Evolutionary conservation across 441 rosid species (phyloP).

Genomic region (Euphorbia celastroides): DNA sequence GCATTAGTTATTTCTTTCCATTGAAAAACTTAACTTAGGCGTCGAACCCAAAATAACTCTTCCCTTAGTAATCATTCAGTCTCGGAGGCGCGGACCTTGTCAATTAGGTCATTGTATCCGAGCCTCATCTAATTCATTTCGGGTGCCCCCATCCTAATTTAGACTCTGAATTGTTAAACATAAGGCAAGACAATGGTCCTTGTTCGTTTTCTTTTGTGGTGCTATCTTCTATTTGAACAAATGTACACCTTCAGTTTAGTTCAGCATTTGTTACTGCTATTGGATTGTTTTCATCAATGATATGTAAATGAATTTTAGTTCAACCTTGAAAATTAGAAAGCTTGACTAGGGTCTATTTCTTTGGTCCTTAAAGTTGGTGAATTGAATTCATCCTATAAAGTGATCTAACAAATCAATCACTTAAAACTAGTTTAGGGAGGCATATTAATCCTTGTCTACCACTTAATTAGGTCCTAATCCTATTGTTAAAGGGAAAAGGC

Average conservation of each 20-base stretch:
- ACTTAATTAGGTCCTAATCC: conserved; percentile 7
- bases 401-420: neutral
- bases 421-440: neutral
- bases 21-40: neutral
- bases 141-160: neutral
- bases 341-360: neutral
- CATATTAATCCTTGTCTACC: conserved; percentile 26
- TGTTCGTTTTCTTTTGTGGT: neutral
- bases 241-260: neutral
- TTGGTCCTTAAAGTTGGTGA: neutral
- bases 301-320: too few species aligned
- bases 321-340: neutral
- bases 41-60: neutral
- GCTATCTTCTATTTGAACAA: neutral
- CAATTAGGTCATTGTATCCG: conserved; percentile 2
- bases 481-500: neutral
- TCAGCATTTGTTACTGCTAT: too few species aligned
- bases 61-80: neutral
- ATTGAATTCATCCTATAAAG: neutral
- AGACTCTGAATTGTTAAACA: neutral
- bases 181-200: neutral
- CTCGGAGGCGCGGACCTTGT: neutral
- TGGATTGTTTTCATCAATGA: too few species aligned
- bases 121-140: neutral
- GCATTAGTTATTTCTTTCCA: neutral